Evolutionary conservation across 1,284 basidiomycete genomes (phyloP).

Genomic region (Apiotrichum montevideense): DNA sequence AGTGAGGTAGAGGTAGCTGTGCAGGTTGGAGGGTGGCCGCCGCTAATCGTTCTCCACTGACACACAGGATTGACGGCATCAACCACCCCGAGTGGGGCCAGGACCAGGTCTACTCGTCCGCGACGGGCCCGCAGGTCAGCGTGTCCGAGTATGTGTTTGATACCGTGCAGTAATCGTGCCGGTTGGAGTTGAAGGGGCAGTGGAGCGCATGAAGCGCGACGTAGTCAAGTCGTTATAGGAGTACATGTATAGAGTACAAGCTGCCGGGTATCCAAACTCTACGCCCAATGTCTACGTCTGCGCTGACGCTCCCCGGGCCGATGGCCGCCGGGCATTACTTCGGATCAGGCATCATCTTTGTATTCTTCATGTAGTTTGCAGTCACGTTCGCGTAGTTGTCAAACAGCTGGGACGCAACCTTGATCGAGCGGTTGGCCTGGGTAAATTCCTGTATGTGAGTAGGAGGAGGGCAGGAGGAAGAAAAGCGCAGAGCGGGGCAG

Average conservation of each 20-base stretch:
- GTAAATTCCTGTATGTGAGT: slow-evolving; percentile 32
- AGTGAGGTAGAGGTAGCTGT: background rate
- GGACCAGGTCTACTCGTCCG: slow-evolving; percentile 24
- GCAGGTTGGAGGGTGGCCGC: background rate
- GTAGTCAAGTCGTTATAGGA: background rate
- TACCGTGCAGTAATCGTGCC: background rate
- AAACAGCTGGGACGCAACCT: slow-evolving; percentile 67
- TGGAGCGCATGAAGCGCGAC: background rate
- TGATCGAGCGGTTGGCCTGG: slow-evolving; percentile 47
- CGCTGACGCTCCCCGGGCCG: background rate
- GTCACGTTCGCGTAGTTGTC: slow-evolving; percentile 79
- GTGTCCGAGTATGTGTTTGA: slow-evolving; percentile 29
- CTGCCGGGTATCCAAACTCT: background rate
- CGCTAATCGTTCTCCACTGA: background rate
- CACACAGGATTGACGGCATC: slow-evolving; percentile 21
- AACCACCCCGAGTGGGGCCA: slow-evolving; percentile 33
- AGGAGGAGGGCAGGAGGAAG: background rate
- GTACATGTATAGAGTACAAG: slow-evolving; percentile 11
- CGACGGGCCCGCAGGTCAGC: slow-evolving; percentile 19
- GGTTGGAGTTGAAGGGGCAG: background rate
- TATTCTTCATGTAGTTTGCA: slow-evolving; percentile 71
- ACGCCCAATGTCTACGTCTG: background rate
- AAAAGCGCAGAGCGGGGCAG: too few relatives aligned
- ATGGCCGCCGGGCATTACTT: background rate
- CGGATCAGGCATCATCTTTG: slow-evolving; percentile 39